These are phyloP conservation scores for Geosmithia flava DNA, from an alignment of 2,329 filamentous ascomycete species.

Conservation along the genomic window DNA sequence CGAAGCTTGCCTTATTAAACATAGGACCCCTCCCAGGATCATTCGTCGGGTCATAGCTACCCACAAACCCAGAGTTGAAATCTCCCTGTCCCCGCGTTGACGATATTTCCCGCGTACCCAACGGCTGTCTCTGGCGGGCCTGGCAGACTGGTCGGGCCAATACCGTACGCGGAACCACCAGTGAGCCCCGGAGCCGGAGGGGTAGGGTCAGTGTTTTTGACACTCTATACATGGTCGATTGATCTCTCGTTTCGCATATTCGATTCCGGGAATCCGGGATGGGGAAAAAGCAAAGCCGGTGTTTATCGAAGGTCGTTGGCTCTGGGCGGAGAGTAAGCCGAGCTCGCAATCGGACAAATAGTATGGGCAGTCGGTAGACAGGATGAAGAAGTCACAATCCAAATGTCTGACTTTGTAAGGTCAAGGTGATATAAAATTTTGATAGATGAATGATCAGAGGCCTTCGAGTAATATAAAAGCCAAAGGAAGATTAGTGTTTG, in stretches of 20 bases:
- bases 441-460: too few relatives aligned
- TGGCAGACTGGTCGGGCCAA: slow-evolving; percentile 4
- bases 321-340: too few relatives aligned
- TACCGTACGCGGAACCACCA: not conserved
- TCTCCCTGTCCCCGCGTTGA: slow-evolving; percentile 17
- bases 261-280: not conserved
- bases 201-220: not conserved
- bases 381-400: too few relatives aligned
- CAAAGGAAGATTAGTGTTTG: slow-evolving; percentile 5
- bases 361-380: too few relatives aligned
- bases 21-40: slow-evolving; percentile 45
- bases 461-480: not conserved
- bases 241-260: not conserved
- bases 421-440: too few relatives aligned
- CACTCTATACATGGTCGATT: not conserved
- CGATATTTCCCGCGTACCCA: slow-evolving; percentile 9
- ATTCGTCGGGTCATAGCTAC: slow-evolving; percentile 42
- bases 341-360: too few relatives aligned
- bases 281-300: not conserved
- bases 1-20: slow-evolving; percentile 43
- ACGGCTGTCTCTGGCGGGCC: slow-evolving; percentile 11
- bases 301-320: too few relatives aligned
- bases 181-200: not conserved
- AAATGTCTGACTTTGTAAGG: too few relatives aligned
- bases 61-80: slow-evolving; percentile 46